Evolutionary conservation across 257 asterid species (phyloP), one percentile per base, ranked within the genome.

Genomic region (Fraxinus americana): DNA sequence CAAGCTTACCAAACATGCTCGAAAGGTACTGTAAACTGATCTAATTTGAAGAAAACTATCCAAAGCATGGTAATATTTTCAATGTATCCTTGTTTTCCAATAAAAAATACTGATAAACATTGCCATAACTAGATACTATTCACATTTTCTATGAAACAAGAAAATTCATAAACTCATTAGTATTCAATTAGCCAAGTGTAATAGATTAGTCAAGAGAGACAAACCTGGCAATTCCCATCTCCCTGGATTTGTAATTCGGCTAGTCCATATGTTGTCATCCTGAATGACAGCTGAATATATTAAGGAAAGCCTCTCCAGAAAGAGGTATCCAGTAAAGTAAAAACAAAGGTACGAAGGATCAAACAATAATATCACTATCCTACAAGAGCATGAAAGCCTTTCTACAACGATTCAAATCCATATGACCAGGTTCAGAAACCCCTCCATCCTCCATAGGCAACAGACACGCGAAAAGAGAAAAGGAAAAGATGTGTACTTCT

Each of bases 181-280:
- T 63, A 23, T 8, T 63, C 69, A 63, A 3, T 12, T 23, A 69
- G 74, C 57, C 63, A 72, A 72, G 72, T 54, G 25, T 27, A 36
- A 72, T 52, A 36, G 34, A 76, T 45, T 74, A 80, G 65, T 59
- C 39, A 75, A 80, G 10, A 63, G 69, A 79, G 84, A 84, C 91
- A 50, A 84, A 93, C 99, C 97, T 95, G 99, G 83, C 99, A 95
- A 87, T 95, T 95, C 52, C 99, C 99, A 72, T 95, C 99, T 82
- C 99, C 99, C 80, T 90, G 97, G 1, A 95, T 95, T 79, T 84
- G 96, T 88, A 95, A 63, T 89, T 95, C 99, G 29, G 97, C 86
- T 67, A 95, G 83, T 83, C 97, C 89, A 85, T 95, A 92, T 23
- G 94, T 89, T 17, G 92, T 73, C 78, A 95, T 71, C 92, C 99